Conservation (phyloP, 192 early-diverging fungal species). For the Mortierella claussenii region DNA sequence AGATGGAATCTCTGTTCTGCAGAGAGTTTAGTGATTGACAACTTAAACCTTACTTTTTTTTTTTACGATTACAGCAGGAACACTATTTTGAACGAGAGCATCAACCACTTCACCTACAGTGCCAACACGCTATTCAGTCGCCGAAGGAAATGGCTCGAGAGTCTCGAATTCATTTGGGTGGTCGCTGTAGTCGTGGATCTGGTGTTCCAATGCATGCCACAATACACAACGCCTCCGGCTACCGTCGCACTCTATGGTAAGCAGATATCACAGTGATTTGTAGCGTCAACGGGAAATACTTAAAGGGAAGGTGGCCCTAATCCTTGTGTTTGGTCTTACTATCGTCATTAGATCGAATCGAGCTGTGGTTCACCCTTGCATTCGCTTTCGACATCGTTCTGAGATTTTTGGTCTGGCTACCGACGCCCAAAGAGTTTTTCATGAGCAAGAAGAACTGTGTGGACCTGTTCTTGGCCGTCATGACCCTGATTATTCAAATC, state of each 20-base stretch:
- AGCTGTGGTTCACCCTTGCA: constrained; percentile 59
- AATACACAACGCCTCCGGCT: constrained; percentile 26
- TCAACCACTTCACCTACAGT: constrained; percentile 32
- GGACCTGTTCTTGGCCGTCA: constrained; percentile 58
- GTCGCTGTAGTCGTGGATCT: constrained; percentile 59
- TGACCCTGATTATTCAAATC: constrained; percentile 63
- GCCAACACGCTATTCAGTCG: constrained; percentile 5
- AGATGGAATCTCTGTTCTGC: too few species aligned
- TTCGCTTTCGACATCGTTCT: constrained; percentile 62
- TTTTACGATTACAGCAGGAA: constrained; percentile 18
- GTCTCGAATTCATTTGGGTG: constrained; percentile 53
- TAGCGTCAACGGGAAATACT: neutral
- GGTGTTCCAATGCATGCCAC: constrained; percentile 59
- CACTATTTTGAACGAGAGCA: constrained; percentile 27
- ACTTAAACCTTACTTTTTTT: neutral
- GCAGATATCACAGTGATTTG: too few species aligned
- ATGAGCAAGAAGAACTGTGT: constrained; percentile 54
- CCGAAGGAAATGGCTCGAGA: constrained; percentile 21
- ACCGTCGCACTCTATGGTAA: constrained; percentile 46
- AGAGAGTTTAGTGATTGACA: too few species aligned
- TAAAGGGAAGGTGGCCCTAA: too few species aligned
- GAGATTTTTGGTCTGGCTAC: constrained; percentile 49
- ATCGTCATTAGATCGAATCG: constrained; percentile 42
- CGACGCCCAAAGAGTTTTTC: constrained; percentile 54
- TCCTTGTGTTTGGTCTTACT: neutral